phyloP scores from a whole-genome alignment of 2,329 filamentous ascomycete genomes.

The Sordariomycetes sp. region DNA sequence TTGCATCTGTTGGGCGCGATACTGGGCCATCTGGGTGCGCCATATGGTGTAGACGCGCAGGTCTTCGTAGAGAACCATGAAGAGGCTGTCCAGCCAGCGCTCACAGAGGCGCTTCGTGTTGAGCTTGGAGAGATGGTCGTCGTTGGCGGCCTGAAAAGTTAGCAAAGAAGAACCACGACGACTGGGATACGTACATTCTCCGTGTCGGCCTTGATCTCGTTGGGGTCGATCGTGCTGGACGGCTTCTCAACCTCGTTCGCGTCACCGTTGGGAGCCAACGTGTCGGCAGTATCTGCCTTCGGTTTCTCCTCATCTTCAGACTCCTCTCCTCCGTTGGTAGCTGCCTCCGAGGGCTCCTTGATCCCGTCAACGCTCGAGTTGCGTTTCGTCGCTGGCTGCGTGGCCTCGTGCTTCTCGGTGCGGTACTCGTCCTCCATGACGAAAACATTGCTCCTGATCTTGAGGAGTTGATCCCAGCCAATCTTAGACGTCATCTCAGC shows the following conservation, averaged over 20 bases:
- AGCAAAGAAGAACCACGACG: neutral
- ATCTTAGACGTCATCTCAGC: slow-evolving; percentile 96
- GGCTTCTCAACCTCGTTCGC: slow-evolving; percentile 60
- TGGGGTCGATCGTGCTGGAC: slow-evolving; percentile 66
- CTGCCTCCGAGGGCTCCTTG: slow-evolving; percentile 57
- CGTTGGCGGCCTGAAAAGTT: slow-evolving; percentile 35
- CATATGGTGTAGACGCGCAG: slow-evolving; percentile 98
- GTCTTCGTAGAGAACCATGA: slow-evolving; percentile 99
- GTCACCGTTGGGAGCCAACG: slow-evolving; percentile 21
- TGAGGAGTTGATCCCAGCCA: slow-evolving; percentile 92
- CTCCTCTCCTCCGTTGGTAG: slow-evolving; percentile 36
- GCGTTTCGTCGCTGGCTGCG: slow-evolving; percentile 42
- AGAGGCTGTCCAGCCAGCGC: slow-evolving; percentile 94
- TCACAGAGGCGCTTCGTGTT: slow-evolving; percentile 97
- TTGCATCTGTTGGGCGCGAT: slow-evolving; percentile 82
- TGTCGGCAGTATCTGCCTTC: slow-evolving; percentile 19
- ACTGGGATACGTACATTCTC: slow-evolving; percentile 49
- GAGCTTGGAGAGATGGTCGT: slow-evolving; percentile 76
- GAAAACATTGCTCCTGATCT: slow-evolving; percentile 92
- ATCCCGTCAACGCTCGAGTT: slow-evolving; percentile 75
- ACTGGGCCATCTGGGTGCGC: slow-evolving; percentile 96
- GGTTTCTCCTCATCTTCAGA: slow-evolving; percentile 23
- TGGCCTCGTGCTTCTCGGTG: slow-evolving; percentile 65
- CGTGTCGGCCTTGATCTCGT: slow-evolving; percentile 64
- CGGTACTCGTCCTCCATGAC: slow-evolving; percentile 99